Conservation (phyloP, 169 alveolate species). For the Eimeria brunetti region DNA sequence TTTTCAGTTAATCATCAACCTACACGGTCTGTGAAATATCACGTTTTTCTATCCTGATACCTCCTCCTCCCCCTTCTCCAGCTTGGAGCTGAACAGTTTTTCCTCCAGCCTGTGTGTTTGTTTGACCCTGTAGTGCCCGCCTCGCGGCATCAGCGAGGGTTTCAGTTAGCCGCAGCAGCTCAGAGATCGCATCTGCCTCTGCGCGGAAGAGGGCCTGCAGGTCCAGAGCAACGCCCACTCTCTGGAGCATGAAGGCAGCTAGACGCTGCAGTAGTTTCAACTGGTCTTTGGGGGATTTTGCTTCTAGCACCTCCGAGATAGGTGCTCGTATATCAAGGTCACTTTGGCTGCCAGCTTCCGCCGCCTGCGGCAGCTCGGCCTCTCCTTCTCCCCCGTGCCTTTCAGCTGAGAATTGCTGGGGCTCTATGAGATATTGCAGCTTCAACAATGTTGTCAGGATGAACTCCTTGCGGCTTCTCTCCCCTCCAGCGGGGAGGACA, state of each 20-base stretch:
- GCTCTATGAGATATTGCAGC: constrained; percentile 24
- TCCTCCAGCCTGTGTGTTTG: neutral
- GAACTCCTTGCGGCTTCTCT: constrained; percentile 23
- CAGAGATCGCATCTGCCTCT: constrained; percentile 17
- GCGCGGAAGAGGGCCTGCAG: constrained; percentile 49
- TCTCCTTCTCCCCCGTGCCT: neutral
- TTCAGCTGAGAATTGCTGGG: neutral
- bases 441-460: constrained; percentile 36
- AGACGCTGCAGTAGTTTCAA: neutral
- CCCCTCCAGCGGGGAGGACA: neutral
- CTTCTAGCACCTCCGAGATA: neutral
- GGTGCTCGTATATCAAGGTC: neutral
- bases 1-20: neutral
- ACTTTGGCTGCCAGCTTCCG: neutral
- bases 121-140: neutral
- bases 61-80: constrained; percentile 4
- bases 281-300: neutral
- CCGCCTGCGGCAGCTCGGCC: neutral
- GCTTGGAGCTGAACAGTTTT: neutral
- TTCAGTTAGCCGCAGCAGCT: constrained; percentile 55
- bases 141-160: constrained; percentile 8
- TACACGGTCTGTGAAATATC: constrained; percentile 2
- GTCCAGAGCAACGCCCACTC: constrained; percentile 29
- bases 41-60: neutral
- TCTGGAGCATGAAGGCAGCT: constrained; percentile 27